phyloP scores from a whole-genome alignment of 495 filamentous ascomycete species.

The Podospora pseudopauciseta region DNA sequence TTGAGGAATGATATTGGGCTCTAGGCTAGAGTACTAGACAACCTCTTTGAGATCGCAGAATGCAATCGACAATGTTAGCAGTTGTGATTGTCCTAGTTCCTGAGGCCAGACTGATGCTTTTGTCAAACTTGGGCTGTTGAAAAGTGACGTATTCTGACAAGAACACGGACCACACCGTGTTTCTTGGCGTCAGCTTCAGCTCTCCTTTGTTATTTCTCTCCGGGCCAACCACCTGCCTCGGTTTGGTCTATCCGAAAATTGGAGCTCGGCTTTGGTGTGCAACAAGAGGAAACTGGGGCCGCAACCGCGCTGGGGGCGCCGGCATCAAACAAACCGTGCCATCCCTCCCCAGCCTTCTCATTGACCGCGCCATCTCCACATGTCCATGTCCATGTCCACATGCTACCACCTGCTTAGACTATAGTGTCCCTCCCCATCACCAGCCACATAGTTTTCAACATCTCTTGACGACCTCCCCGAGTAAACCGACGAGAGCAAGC shows the following conservation, averaged over 20 bases:
- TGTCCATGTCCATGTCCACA: neutral
- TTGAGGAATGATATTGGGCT: neutral
- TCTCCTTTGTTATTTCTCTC: constrained; percentile 18
- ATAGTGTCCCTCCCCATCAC: constrained; percentile 2
- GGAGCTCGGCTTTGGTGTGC: constrained; percentile 27
- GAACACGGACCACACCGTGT: constrained; percentile 4
- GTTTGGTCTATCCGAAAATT: constrained; percentile 26
- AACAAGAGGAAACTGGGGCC: constrained; percentile 16
- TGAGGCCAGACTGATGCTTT: neutral
- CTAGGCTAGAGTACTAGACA: neutral
- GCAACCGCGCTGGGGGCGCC: neutral
- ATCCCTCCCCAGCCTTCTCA: constrained; percentile 22
- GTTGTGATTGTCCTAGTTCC: neutral
- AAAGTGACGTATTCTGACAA: neutral
- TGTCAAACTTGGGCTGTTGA: neutral
- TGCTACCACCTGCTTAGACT: neutral
- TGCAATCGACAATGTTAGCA: neutral
- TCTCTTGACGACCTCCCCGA: neutral
- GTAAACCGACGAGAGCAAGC: neutral
- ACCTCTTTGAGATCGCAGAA: neutral
- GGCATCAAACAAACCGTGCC: constrained; percentile 28
- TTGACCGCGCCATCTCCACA: constrained; percentile 1
- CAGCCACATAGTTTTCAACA: constrained; percentile 25
- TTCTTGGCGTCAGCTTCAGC: constrained; percentile 25
- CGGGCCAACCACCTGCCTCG: constrained; percentile 38